Evolutionary conservation across 306 rosid species (phyloP).

Genomic region (Quillaja saponaria): DNA sequence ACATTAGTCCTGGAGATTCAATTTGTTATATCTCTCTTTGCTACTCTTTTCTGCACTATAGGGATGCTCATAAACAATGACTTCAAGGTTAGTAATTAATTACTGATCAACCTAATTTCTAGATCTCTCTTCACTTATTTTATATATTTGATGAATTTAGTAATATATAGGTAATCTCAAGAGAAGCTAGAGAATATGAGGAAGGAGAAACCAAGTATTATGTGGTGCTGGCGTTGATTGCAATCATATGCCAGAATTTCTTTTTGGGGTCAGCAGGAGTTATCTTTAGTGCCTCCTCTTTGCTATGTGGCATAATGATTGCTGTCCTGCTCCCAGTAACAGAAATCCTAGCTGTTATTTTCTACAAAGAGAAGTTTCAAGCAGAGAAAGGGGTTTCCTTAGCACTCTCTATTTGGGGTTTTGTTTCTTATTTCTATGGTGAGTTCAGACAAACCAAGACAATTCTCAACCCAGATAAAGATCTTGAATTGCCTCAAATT

Average conservation of each 20-base stretch:
- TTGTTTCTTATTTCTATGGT: constrained; percentile 53
- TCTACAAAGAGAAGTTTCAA: constrained; percentile 44
- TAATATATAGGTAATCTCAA: constrained; percentile 53
- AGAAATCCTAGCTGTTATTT: constrained; percentile 43
- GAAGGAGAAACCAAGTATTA: constrained; percentile 64
- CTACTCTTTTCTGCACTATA: constrained; percentile 58
- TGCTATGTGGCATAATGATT: constrained; percentile 41
- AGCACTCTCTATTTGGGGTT: constrained; percentile 52
- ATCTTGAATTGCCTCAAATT: background rate
- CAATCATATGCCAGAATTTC: constrained; percentile 69
- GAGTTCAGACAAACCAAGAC: constrained; percentile 34
- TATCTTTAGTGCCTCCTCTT: constrained; percentile 46
- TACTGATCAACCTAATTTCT: background rate
- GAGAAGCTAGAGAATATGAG: constrained; percentile 63
- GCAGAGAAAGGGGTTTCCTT: constrained; percentile 50
- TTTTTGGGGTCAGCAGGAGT: constrained; percentile 53
- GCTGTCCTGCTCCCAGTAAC: constrained; percentile 44
- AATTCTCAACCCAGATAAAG: background rate
- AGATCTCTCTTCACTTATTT: background rate
- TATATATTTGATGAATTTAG: background rate
- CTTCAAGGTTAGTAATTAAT: constrained; percentile 49
- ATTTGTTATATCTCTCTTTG: constrained; percentile 61
- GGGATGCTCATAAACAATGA: constrained; percentile 83
- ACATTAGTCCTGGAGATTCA: constrained; percentile 83
- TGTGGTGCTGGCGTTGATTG: constrained; percentile 47